Conservation (phyloP, 768 basidiomycete genomes). For the Termitomyces sp. region DNA sequence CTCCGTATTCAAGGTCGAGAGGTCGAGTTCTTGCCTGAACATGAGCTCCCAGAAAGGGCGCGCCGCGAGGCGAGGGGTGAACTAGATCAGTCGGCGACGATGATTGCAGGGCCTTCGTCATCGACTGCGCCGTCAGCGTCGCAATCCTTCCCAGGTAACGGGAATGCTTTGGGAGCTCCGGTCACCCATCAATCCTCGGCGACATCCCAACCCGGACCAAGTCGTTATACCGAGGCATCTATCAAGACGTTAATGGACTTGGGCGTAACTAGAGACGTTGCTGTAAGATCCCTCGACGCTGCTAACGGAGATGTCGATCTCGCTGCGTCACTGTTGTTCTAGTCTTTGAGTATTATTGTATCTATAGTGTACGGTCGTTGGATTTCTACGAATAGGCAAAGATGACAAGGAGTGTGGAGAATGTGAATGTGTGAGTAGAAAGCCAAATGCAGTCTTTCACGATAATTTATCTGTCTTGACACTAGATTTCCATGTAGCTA, state of each 20-base stretch:
- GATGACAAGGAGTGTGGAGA: not conserved
- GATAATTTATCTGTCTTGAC: not conserved
- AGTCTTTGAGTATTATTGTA: slow-evolving; percentile 14
- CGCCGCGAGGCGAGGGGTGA: slow-evolving; percentile 26
- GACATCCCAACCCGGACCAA: slow-evolving; percentile 18
- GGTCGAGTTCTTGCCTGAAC: slow-evolving; percentile 86
- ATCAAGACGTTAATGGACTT: slow-evolving; percentile 69
- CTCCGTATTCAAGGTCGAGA: slow-evolving; percentile 91
- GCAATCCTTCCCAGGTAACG: slow-evolving; percentile 61
- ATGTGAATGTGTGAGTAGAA: not conserved
- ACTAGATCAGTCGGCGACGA: slow-evolving; percentile 14
- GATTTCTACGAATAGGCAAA: not conserved
- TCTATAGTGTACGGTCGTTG: slow-evolving; percentile 16
- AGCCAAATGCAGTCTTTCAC: not conserved
- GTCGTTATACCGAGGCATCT: slow-evolving; percentile 48
- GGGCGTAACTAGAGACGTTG: slow-evolving; percentile 72
- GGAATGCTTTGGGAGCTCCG: slow-evolving; percentile 53
- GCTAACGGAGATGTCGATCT: slow-evolving; percentile 83
- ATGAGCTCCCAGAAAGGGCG: slow-evolving; percentile 86
- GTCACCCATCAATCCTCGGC: slow-evolving; percentile 17
- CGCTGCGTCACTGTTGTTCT: slow-evolving; percentile 85
- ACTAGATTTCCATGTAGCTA: too few species aligned
- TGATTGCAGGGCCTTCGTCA: slow-evolving; percentile 12
- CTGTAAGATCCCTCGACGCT: slow-evolving; percentile 70
- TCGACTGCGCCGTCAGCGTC: not conserved